Conservation (phyloP, 2,329 filamentous ascomycete species). For the Acephala macrosclerotiorum region DNA sequence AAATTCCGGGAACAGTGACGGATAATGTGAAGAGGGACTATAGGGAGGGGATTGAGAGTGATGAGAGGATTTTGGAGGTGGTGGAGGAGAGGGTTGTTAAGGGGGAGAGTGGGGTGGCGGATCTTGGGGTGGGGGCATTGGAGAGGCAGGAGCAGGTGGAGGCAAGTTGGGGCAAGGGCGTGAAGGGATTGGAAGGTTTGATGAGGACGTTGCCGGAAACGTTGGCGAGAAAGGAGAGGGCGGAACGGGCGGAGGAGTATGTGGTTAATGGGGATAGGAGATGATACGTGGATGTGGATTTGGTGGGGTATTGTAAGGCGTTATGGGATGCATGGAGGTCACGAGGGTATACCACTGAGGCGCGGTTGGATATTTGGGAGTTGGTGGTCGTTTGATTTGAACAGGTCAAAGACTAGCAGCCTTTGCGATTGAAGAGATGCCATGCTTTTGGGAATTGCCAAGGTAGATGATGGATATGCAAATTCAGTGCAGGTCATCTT, state of each 20-base stretch:
- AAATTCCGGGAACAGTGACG: slow-evolving; percentile 30
- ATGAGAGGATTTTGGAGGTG: slow-evolving; percentile 31
- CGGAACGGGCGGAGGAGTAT: slow-evolving; percentile 57
- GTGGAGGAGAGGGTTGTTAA: slow-evolving; percentile 30
- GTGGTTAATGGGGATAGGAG: slow-evolving; percentile 33
- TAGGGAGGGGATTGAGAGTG: slow-evolving; percentile 33
- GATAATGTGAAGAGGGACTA: slow-evolving; percentile 34
- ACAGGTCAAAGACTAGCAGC: background rate
- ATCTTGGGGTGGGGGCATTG: slow-evolving; percentile 46
- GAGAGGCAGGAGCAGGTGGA: slow-evolving; percentile 58
- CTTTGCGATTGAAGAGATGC: background rate
- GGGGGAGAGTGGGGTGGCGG: slow-evolving; percentile 26
- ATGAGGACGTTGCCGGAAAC: slow-evolving; percentile 68
- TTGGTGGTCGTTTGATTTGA: background rate
- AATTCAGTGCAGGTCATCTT: background rate
- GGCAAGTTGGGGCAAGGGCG: slow-evolving; percentile 53
- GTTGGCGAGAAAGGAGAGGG: slow-evolving; percentile 71
- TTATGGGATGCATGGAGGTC: slow-evolving; percentile 7
- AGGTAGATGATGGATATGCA: background rate
- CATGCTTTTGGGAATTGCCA: background rate
- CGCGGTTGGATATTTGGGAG: background rate
- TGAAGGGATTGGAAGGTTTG: slow-evolving; percentile 58
- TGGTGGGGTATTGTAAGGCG: slow-evolving; percentile 6
- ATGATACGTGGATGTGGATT: slow-evolving; percentile 6
- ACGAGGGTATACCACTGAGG: background rate